Evolutionary conservation across 176 grass and related monocot species (phyloP), one percentile per base, ranked within the genome.

Genomic region (Dendrocalamus sinicus): DNA sequence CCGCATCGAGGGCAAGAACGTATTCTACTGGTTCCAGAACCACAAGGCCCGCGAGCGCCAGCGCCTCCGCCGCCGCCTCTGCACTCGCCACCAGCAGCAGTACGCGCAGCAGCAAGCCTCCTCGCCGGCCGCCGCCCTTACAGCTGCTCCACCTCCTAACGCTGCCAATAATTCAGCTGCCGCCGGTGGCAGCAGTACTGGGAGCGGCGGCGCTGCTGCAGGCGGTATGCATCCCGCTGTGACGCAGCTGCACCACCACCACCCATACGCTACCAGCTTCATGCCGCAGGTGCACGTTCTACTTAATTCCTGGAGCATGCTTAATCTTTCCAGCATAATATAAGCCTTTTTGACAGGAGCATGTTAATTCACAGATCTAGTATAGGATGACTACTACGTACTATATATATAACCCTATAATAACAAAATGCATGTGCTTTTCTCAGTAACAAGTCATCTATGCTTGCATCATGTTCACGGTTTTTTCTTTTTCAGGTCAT

Each of bases 21-120:
- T 99, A 22, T 99, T 99, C 84, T 99, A 99, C 79, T 99, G 96
- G 96, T 99, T 99, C 70, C 96, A 99, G 92, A 99, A 99, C 86
- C 96, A 99, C 90, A 99, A 99, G 94, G 96, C 96, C 22, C 89
- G 96, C 1, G 96, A 99, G 79, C 84, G 96, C 32, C 32, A 35
- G 32, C 32, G 93, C 3, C 90, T 97, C 70, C 92, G 92, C 20
- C 89, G 94, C 8, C 85, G 92, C 26, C 83, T 94, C 75, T 88
- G 93, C 74, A 77, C 88, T 23, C 86, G 91, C 0, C 94, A 97
- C 79, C 92, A 92, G 58, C 85, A 87, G 85, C 83, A 85, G 83
- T 53, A 84, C 58, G 45, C 81, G 26, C 75, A 79, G 55, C 76
- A 67, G 73, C 84, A 63, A 44, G 60, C 12, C 60, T 22, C 81